Conservation (phyloP, 1,284 basidiomycete genomes). For the Sporisorium reilianum region DNA sequence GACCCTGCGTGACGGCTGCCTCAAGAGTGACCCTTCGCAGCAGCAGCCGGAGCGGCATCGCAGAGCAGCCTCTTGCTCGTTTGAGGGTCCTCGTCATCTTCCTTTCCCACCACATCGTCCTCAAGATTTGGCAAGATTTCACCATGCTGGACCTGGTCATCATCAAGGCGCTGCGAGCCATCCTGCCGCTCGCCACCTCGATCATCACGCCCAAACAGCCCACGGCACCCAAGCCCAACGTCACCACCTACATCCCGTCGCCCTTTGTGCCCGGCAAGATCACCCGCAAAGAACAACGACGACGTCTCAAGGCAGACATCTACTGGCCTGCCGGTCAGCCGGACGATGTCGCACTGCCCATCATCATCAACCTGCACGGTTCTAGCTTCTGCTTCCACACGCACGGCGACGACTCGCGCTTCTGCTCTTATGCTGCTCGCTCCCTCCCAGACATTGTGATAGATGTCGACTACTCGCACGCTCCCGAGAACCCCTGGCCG, state of each 20-base stretch:
- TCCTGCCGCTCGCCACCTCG: constrained; percentile 33
- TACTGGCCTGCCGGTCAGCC: constrained; percentile 31
- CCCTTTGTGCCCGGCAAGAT: constrained; percentile 43
- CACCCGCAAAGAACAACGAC: constrained; percentile 33
- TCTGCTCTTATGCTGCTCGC: constrained; percentile 41
- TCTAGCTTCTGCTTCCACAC: constrained; percentile 52
- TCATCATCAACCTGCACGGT: constrained; percentile 55
- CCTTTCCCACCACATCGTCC: constrained; percentile 2
- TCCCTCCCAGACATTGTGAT: constrained; percentile 71
- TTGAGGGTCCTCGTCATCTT: too few relatives aligned
- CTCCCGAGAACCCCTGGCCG: constrained; percentile 80
- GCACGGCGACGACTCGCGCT: constrained; percentile 45
- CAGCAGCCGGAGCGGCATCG: neutral
- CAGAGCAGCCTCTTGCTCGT: too few relatives aligned
- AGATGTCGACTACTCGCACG: constrained; percentile 80
- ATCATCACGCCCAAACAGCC: constrained; percentile 41
- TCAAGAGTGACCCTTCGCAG: neutral
- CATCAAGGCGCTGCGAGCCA: constrained; percentile 40
- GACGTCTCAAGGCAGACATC: constrained; percentile 45
- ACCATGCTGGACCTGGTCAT: constrained; percentile 30
- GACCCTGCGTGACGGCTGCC: constrained; percentile 7
- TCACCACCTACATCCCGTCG: constrained; percentile 46
- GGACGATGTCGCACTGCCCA: constrained; percentile 30
- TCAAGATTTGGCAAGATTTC: neutral
- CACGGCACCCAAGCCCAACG: constrained; percentile 32